phyloP scores from a whole-genome alignment of 1,139 yeast species.

The Yamadazyma spencermartinsiae region DNA sequence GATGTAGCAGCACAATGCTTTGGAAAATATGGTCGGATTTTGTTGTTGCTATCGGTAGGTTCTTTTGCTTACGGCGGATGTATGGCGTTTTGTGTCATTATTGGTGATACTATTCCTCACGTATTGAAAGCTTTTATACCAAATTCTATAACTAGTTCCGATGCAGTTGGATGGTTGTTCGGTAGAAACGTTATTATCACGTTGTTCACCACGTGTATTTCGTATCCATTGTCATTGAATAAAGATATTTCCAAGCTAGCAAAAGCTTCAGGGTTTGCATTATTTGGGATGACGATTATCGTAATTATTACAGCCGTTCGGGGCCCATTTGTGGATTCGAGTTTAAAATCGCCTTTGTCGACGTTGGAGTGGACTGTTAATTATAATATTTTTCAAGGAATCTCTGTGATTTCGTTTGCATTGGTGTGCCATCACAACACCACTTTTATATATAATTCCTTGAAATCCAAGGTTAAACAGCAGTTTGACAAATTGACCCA shows the following conservation, averaged over 20 bases:
- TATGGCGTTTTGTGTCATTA: slow-evolving; percentile 90
- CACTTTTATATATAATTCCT: slow-evolving; percentile 81
- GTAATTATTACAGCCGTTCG: slow-evolving; percentile 70
- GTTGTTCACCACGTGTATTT: slow-evolving; percentile 67
- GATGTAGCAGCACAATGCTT: slow-evolving; percentile 81
- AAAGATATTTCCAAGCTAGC: slow-evolving; percentile 84
- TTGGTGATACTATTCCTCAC: slow-evolving; percentile 94
- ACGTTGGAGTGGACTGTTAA: slow-evolving; percentile 56
- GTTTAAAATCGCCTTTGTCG: slow-evolving; percentile 49
- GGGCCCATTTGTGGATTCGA: slow-evolving; percentile 62
- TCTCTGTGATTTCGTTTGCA: slow-evolving; percentile 88
- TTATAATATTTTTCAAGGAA: slow-evolving; percentile 76
- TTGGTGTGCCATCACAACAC: slow-evolving; percentile 95
- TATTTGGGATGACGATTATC: slow-evolving; percentile 79
- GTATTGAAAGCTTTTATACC: slow-evolving; percentile 74
- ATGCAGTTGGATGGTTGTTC: slow-evolving; percentile 50
- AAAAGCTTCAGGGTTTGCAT: slow-evolving; percentile 83
- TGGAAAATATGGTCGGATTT: slow-evolving; percentile 69
- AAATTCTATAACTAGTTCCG: slow-evolving; percentile 37
- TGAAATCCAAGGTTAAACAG: slow-evolving; percentile 71
- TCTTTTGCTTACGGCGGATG: slow-evolving; percentile 93
- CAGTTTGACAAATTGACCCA: slow-evolving; percentile 80
- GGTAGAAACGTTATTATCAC: slow-evolving; percentile 68
- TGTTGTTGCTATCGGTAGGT: slow-evolving; percentile 75
- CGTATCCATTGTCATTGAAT: slow-evolving; percentile 81